These are phyloP conservation scores for Penicillium sp. DNA, from an alignment of 2,329 filamentous ascomycete species.

Conservation along the genomic window DNA sequence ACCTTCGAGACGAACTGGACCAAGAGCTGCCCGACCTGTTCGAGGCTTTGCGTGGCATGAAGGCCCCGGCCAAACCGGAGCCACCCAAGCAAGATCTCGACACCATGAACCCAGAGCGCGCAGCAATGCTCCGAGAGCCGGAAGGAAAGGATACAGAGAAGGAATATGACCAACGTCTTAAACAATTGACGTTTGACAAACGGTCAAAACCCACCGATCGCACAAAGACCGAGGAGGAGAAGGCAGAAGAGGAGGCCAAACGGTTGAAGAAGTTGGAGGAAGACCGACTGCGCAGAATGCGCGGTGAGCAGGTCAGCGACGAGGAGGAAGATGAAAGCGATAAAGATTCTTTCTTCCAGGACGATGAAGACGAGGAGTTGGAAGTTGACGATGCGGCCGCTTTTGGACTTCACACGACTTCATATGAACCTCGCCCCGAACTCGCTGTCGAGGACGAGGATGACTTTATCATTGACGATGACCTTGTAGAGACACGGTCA, in stretches of 20 bases:
- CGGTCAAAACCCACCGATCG: conserved; percentile 82
- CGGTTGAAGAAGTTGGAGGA: conserved; percentile 79
- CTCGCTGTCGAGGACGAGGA: conserved; percentile 89
- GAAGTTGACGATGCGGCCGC: conserved; percentile 60
- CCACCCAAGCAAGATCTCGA: conserved; percentile 47
- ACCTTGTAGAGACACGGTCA: conserved; percentile 83
- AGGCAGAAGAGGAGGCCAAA: conserved; percentile 73
- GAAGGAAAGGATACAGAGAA: conserved; percentile 73
- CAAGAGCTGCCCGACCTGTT: conserved; percentile 78
- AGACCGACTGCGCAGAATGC: conserved; percentile 82
- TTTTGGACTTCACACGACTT: conserved; percentile 62
- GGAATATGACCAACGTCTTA: conserved; percentile 83
- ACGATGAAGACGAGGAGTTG: conserved; percentile 34
- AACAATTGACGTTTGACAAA: conserved; percentile 79
- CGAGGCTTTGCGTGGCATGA: conserved; percentile 64
- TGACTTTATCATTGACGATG: conserved; percentile 87
- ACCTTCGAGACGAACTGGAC: conserved; percentile 80
- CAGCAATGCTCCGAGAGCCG: conserved; percentile 60
- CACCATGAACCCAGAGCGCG: conserved; percentile 65
- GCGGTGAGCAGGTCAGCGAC: conserved; percentile 71
- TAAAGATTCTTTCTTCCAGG: conserved; percentile 36
- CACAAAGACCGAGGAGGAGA: conserved; percentile 90
- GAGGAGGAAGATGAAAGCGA: conserved; percentile 50
- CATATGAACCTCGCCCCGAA: conserved; percentile 41
- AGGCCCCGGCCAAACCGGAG: conserved; percentile 55